These are phyloP conservation scores for Xylaria multiplex DNA, from an alignment of 2,329 filamentous ascomycete species.

Conservation along the genomic window DNA sequence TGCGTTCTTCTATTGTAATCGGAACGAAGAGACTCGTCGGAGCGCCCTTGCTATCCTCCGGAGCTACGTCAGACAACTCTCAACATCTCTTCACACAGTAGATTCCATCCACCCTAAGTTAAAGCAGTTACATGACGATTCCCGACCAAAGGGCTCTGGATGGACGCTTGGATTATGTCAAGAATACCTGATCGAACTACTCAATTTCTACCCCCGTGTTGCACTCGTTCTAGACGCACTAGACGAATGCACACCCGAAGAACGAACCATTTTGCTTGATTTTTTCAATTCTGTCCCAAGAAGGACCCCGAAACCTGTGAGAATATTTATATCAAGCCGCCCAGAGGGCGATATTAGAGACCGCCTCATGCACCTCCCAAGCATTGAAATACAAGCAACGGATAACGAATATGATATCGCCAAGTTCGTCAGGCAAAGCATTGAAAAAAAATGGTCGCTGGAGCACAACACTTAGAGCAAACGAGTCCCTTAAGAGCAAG, in stretches of 20 bases:
- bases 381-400: conserved; percentile 30
- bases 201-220: conserved; percentile 20
- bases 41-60: conserved; percentile 23
- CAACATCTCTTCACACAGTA: conserved; percentile 8
- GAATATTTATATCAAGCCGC: conserved; percentile 30
- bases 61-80: conserved; percentile 32
- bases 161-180: conserved; percentile 26
- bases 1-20: conserved; percentile 35
- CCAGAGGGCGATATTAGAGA: conserved; percentile 30
- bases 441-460: conserved; percentile 26
- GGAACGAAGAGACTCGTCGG: conserved; percentile 29
- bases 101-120: conserved; percentile 7
- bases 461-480: not conserved
- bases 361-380: conserved; percentile 19
- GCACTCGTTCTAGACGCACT: conserved; percentile 26
- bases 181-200: conserved; percentile 19
- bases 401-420: conserved; percentile 28
- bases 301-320: conserved; percentile 21
- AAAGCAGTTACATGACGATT: conserved; percentile 4
- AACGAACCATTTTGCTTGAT: conserved; percentile 16
- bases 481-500: conserved; percentile 16
- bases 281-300: conserved; percentile 25
- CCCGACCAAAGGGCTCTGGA: conserved; percentile 5
- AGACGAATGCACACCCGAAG: conserved; percentile 19
- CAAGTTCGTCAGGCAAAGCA: conserved; percentile 23